These are phyloP conservation scores for Hericium alpestre DNA, from an alignment of 768 basidiomycete genomes.

Conservation along the genomic window DNA sequence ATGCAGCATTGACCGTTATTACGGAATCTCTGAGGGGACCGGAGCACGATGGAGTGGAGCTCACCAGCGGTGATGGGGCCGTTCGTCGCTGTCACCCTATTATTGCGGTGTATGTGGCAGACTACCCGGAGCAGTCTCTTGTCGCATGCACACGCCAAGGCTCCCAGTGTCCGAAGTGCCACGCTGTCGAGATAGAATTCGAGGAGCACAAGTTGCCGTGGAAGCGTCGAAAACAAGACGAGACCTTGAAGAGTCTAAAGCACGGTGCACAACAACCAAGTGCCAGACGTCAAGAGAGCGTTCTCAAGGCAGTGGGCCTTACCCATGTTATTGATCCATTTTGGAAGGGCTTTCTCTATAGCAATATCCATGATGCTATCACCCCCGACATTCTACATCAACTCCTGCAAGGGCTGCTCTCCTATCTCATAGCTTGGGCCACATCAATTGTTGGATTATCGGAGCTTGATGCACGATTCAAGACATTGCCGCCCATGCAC, in stretches of 20 bases:
- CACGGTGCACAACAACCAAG: not conserved
- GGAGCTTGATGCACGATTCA: slow-evolving; percentile 25
- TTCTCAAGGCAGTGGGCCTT: not conserved
- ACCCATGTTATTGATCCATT: slow-evolving; percentile 6
- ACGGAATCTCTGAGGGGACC: slow-evolving; percentile 7
- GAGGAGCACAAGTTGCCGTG: not conserved
- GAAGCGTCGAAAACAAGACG: not conserved
- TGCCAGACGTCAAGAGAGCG: not conserved
- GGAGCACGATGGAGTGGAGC: slow-evolving; percentile 9
- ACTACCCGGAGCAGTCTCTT: slow-evolving; percentile 15
- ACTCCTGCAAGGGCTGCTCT: slow-evolving; percentile 13
- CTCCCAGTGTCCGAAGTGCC: slow-evolving; percentile 1
- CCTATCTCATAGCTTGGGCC: not conserved
- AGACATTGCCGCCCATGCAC: slow-evolving; percentile 23
- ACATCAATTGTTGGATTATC: slow-evolving; percentile 5
- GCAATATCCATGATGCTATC: slow-evolving; percentile 14
- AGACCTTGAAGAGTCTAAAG: not conserved
- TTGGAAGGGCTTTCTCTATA: slow-evolving; percentile 20
- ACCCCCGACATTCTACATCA: slow-evolving; percentile 28
- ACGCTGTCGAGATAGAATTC: not conserved
- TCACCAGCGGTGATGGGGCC: slow-evolving; percentile 24
- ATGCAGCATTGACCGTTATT: slow-evolving; percentile 10
- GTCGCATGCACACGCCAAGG: slow-evolving; percentile 11
- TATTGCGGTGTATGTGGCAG: slow-evolving; percentile 13
- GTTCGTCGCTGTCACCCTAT: slow-evolving; percentile 25